These are phyloP conservation scores for Misopates orontium DNA, from an alignment of 257 asterid species.

Conservation along the genomic window DNA sequence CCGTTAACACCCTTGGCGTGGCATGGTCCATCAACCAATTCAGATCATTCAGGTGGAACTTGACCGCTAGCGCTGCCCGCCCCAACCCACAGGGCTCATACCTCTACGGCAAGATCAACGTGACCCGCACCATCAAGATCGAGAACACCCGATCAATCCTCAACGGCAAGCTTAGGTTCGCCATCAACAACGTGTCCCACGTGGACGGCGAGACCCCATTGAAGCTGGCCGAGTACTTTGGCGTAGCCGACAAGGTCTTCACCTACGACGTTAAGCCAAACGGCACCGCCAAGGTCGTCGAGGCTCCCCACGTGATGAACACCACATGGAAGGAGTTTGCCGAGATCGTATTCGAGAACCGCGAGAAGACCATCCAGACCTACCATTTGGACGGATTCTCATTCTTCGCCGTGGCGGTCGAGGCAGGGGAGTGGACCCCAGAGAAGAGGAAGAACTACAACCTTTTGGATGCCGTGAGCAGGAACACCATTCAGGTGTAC, in stretches of 20 bases:
- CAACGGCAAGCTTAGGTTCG: constrained; percentile 52
- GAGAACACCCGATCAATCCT: constrained; percentile 27
- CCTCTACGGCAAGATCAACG: constrained; percentile 57
- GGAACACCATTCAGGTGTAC: constrained; percentile 59
- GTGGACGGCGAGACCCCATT: constrained; percentile 47
- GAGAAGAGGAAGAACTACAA: constrained; percentile 66
- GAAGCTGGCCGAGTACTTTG: constrained; percentile 55
- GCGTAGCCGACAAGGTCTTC: constrained; percentile 38
- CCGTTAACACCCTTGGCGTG: constrained; percentile 44
- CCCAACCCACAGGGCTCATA: constrained; percentile 66
- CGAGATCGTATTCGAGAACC: constrained; percentile 51
- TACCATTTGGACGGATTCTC: constrained; percentile 61
- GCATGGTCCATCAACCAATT: constrained; percentile 59
- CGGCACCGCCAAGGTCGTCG: constrained; percentile 18
- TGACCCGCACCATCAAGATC: constrained; percentile 59
- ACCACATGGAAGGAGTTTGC: constrained; percentile 45
- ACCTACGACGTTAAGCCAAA: constrained; percentile 37
- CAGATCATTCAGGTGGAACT: constrained; percentile 63
- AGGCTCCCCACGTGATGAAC: constrained; percentile 44
- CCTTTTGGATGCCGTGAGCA: constrained; percentile 47
- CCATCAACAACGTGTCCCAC: constrained; percentile 52
- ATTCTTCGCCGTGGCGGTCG: constrained; percentile 56
- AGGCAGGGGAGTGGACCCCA: constrained; percentile 49
- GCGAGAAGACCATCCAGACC: constrained; percentile 52
- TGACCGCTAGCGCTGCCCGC: constrained; percentile 59